These are phyloP conservation scores for Pseudocercospora ulei DNA, from an alignment of 2,329 filamentous ascomycete genomes.

Conservation along the genomic window DNA sequence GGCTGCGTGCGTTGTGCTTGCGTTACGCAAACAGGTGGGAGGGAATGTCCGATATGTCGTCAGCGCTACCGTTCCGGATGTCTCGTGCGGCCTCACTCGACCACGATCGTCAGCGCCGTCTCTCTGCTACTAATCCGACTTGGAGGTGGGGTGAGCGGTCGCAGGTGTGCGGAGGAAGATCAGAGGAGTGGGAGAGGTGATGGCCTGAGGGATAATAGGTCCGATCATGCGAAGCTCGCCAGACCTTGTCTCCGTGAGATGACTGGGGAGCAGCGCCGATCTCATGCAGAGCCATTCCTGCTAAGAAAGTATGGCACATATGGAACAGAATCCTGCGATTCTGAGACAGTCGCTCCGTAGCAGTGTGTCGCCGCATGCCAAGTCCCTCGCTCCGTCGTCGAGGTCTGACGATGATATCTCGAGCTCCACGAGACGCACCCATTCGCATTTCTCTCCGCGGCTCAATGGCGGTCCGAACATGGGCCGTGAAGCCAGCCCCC, in stretches of 20 bases:
- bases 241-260: conserved; percentile 6
- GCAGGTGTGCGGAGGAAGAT: conserved; percentile 4
- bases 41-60: conserved; percentile 9
- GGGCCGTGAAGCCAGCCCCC: conserved; percentile 1
- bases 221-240: conserved; percentile 2
- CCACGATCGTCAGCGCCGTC: conserved; percentile 1
- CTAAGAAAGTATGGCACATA: not conserved
- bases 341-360: too few relatives aligned
- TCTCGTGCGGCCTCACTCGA: conserved; percentile 1
- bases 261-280: too few relatives aligned
- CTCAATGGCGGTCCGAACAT: conserved; percentile 4
- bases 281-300: too few relatives aligned
- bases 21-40: conserved; percentile 13
- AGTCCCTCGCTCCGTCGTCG: too few relatives aligned
- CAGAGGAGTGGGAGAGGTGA: not conserved
- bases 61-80: conserved; percentile 5
- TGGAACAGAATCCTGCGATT: too few relatives aligned
- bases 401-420: too few relatives aligned
- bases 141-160: conserved; percentile 3
- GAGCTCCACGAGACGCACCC: not conserved
- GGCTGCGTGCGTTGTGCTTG: conserved; percentile 3
- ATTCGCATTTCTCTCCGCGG: conserved; percentile 1
- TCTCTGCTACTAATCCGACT: conserved; percentile 8
- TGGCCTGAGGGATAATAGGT: conserved; percentile 1
- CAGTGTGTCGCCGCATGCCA: too few relatives aligned